Conservation (phyloP, 495 filamentous ascomycete genomes). For the Penicillium atrosanguineum region DNA sequence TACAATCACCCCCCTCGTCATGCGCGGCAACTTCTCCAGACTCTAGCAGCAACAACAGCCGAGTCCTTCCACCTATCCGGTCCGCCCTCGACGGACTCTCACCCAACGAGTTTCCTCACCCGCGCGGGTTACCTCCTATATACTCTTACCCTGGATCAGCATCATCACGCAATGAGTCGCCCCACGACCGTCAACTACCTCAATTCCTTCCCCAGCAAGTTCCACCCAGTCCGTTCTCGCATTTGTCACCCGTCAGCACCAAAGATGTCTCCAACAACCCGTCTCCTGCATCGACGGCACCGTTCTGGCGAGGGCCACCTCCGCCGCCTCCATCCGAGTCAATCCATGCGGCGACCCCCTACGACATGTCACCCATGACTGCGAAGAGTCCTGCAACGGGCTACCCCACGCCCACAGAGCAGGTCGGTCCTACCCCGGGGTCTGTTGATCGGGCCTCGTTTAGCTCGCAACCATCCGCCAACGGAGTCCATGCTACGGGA, state of each 20-base stretch:
- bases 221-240: constrained; percentile 39
- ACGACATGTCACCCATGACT: constrained; percentile 28
- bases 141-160: constrained; percentile 22
- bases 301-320: constrained; percentile 23
- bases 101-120: constrained; percentile 18
- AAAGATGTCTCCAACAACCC: constrained; percentile 40
- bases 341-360: constrained; percentile 13
- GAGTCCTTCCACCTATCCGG: constrained; percentile 44
- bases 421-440: constrained; percentile 16
- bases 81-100: constrained; percentile 34
- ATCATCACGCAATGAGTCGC: constrained; percentile 36
- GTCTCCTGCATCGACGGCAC: constrained; percentile 36
- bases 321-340: constrained; percentile 7
- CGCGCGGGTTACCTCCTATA: constrained; percentile 16
- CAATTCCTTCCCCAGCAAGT: constrained; percentile 29
- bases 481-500: constrained; percentile 25
- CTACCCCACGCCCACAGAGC: constrained; percentile 47
- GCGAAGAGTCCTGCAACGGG: constrained; percentile 36
- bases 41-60: constrained; percentile 20
- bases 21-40: constrained; percentile 38
- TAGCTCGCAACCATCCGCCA: constrained; percentile 20
- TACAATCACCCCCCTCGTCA: constrained; percentile 32
- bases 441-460: constrained; percentile 25
- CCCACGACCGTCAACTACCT: constrained; percentile 30
- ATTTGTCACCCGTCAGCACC: constrained; percentile 38